Evolutionary conservation across 2,329 filamentous ascomycete genomes (phyloP), one percentile per base, ranked within the genome.

Genomic region (Fusarium acutatum): DNA sequence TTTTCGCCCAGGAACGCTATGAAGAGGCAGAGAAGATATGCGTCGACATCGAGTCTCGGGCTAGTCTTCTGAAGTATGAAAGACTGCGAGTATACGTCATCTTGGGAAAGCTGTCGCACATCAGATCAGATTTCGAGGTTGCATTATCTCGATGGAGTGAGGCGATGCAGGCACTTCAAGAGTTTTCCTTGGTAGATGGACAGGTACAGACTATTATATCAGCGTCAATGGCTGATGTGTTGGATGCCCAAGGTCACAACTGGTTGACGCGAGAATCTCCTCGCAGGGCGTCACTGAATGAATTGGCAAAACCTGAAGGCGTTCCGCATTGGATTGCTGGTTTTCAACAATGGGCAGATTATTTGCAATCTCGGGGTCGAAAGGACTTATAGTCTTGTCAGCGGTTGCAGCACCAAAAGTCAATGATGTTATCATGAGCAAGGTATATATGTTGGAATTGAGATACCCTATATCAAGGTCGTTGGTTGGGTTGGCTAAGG

Each of bases 311-410:
- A 59, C 64, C 72, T n/a, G 50, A 74, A 40, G 72, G 72, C 2
- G 68, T 74, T 44, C 68, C 71, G 34, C 53, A 74, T 60, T 74
- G 72, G 72, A 74, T 74, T 35, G 72, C 72, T 34, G 72, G 72
- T 18, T 74, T 74, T 50, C 64, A 72, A 20, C 72, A 74, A 41
- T 74, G 72, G 72, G 64, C 68, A 43, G 64, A 63, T 8, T 75
- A 69, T 57, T 38, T 74, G n/a, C 72, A 74, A 26, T 69, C 68
- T 18, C 63, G 72, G 17, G 57, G 60, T n/a, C 20, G 20, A 46
- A 28, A 49, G 57, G 53, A 60, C 34, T 40, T 41, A 30, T 68
- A 73, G 58, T 40, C 38, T 52, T 67, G 49, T 59, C 26, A 26
- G 20, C 17, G 26, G 18, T 56, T 53, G 26, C n/a, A 18, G 9